These are phyloP conservation scores for Lentinus brumalis DNA, from an alignment of 768 basidiomycete species.

Conservation along the genomic window DNA sequence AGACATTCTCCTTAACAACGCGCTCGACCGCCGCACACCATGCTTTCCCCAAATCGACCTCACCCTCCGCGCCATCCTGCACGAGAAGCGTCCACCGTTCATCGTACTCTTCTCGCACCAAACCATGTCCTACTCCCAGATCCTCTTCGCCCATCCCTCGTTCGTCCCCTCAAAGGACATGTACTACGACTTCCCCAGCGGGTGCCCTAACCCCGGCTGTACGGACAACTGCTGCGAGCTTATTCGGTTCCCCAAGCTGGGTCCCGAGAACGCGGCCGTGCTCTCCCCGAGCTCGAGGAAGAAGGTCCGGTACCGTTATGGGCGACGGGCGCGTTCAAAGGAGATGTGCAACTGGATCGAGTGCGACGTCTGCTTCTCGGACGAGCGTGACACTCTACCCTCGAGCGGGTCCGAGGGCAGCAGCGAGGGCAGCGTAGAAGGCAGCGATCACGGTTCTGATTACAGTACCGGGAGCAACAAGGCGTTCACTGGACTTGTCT, in stretches of 20 bases:
- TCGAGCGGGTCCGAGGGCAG: slow-evolving; percentile 38
- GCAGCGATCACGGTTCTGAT: slow-evolving; percentile 41
- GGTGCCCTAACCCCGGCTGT: slow-evolving; percentile 78
- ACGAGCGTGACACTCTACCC: slow-evolving; percentile 30
- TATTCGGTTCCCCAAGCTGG: slow-evolving; percentile 74
- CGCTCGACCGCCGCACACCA: slow-evolving; percentile 68
- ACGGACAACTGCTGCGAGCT: slow-evolving; percentile 77
- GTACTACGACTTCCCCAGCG: slow-evolving; percentile 77
- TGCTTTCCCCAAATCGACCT: slow-evolving; percentile 85
- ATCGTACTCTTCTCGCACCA: slow-evolving; percentile 79
- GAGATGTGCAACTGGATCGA: slow-evolving; percentile 88
- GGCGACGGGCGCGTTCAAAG: slow-evolving; percentile 47
- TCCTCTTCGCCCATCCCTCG: slow-evolving; percentile 71
- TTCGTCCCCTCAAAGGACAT: slow-evolving; percentile 74
- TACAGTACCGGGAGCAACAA: slow-evolving; percentile 6
- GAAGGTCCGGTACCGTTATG: slow-evolving; percentile 41
- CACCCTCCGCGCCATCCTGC: slow-evolving; percentile 70
- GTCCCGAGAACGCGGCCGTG: slow-evolving; percentile 60
- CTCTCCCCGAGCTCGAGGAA: slow-evolving; percentile 62
- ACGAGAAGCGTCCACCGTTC: slow-evolving; percentile 77
- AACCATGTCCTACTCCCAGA: slow-evolving; percentile 79
- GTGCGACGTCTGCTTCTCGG: slow-evolving; percentile 62
- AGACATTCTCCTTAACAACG: slow-evolving; percentile 72
- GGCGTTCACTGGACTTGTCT: slow-evolving; percentile 51
- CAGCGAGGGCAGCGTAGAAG: slow-evolving; percentile 39